Evolutionary conservation across 2,329 filamentous ascomycete species (phyloP), one percentile per base, ranked within the genome.

Genomic region (Penicillium vulpinum): DNA sequence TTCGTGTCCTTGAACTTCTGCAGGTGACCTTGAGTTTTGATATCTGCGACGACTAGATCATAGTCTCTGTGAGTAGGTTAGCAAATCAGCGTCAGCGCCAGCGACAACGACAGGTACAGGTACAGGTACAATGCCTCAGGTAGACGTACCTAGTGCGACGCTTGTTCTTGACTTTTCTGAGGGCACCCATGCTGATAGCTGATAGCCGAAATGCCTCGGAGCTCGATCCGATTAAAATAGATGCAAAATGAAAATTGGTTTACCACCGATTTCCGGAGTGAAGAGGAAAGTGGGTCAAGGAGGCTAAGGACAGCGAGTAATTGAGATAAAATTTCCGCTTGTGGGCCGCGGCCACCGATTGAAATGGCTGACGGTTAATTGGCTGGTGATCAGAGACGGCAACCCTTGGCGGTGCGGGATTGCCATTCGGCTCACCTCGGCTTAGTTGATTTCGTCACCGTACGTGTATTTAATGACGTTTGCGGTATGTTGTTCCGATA

Each of bases 1-100:
- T 96, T 95, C 41, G 87, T 85, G 48, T 86, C 83, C 72, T 92
- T 89, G 81, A 88, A 92, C 63, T 90, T 85, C 45, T 85, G 79
- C 33, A 99, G 85, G 71, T 97, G 92, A 73, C 88, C 89, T 21
- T 90, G 84, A 31, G 88, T 89, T 62, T 83, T 80, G 55, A 97
- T 77, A 74, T 99, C 94, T 63, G 87, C 85, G 71, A 92, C 87
- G 75, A 97, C 86, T 78, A 97, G 92, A 76, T 99, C 94, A 70
- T 97, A 82, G 75, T 96, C 93, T 75, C 94, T 94, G 69, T 68
- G 78, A 77, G 70, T 9, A 9, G 52, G 54, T 67, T 51, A 67
- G 61, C 54, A 44, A 55, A n/a, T n/a, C n/a, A n/a, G n/a, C n/a
- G n/a, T 52, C 48, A 13, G 7, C 29, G 5, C 22, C 46, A 18